These are phyloP conservation scores for Melampsora americana DNA, from an alignment of 1,284 basidiomycete genomes.

Conservation along the genomic window DNA sequence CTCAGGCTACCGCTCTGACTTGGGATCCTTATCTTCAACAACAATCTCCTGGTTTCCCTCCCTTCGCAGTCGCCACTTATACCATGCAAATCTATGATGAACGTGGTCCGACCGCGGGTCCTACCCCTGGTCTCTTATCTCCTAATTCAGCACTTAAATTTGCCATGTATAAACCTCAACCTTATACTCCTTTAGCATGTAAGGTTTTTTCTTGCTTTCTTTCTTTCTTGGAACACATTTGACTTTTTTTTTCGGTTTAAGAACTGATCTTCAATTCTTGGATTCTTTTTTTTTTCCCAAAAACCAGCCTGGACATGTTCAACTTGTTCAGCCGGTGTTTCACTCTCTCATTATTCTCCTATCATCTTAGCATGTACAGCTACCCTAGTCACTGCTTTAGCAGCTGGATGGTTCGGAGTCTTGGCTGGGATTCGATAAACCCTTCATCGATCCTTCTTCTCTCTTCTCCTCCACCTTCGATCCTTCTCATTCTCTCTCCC, in stretches of 20 bases:
- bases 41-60: conserved; percentile 63
- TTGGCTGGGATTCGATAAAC: conserved; percentile 11
- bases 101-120: conserved; percentile 64
- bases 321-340: conserved; percentile 61
- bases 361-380: conserved; percentile 63
- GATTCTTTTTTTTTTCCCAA: conserved; percentile 31
- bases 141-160: conserved; percentile 72
- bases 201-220: conserved; percentile 54
- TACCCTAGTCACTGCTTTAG: conserved; percentile 65
- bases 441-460: background rate
- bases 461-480: background rate
- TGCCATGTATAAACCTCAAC: conserved; percentile 76
- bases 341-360: conserved; percentile 58
- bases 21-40: conserved; percentile 81
- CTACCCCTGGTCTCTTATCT: conserved; percentile 65
- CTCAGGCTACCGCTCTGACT: conserved; percentile 66
- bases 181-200: conserved; percentile 69
- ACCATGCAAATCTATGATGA: conserved; percentile 75
- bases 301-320: conserved; percentile 71
- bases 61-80: conserved; percentile 71
- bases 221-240: conserved; percentile 40
- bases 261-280: conserved; percentile 35
- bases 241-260: conserved; percentile 3
- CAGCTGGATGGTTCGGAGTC: conserved; percentile 30
- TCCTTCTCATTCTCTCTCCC: background rate